phyloP scores from a whole-genome alignment of 2,329 filamentous ascomycete genomes.

The Paraphoma sp. region DNA sequence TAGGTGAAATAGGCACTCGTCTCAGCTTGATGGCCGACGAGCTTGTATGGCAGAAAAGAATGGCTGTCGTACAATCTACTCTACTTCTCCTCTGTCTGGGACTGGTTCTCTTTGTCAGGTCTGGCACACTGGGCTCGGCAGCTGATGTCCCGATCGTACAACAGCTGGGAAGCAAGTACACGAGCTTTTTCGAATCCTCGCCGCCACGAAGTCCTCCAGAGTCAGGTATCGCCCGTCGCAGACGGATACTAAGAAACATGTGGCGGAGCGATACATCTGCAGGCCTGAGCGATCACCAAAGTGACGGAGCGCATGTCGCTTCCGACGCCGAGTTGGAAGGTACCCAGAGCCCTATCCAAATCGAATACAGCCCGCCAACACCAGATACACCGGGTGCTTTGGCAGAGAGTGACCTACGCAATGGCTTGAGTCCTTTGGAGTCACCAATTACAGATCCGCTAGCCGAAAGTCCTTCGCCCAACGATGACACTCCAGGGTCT shows the following conservation, averaged over 20 bases:
- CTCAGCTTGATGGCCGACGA: conserved; percentile 94
- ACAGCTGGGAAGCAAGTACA: conserved; percentile 49
- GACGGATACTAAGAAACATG: conserved; percentile 41
- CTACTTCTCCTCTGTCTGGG: conserved; percentile 86
- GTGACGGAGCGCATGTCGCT: conserved; percentile 24
- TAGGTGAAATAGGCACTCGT: conserved; percentile 79
- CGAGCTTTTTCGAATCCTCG: conserved; percentile 45
- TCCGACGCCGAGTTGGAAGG: conserved; percentile 45
- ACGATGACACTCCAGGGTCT: conserved; percentile 9
- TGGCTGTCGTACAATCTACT: conserved; percentile 90
- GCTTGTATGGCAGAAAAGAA: conserved; percentile 81
- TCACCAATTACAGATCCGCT: conserved; percentile 1
- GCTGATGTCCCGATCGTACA: conserved; percentile 55
- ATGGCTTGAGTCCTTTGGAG: conserved; percentile 15
- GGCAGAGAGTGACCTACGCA: conserved; percentile 11
- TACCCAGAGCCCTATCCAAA: conserved; percentile 37
- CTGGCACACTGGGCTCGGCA: conserved; percentile 42
- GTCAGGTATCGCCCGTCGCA: conserved; percentile 27
- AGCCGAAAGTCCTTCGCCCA: neutral
- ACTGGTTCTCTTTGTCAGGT: conserved; percentile 76
- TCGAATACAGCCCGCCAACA: conserved; percentile 44
- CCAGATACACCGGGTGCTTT: conserved; percentile 28
- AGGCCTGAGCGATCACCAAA: conserved; percentile 43
- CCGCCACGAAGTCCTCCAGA: conserved; percentile 44
- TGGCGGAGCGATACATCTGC: conserved; percentile 44